A percentile compares a stretch with the other conserved stretches of the same genome.
Conservation (phyloP, 2,329 filamentous ascomycete species). For the Ophiocordyceps australis region DNA sequence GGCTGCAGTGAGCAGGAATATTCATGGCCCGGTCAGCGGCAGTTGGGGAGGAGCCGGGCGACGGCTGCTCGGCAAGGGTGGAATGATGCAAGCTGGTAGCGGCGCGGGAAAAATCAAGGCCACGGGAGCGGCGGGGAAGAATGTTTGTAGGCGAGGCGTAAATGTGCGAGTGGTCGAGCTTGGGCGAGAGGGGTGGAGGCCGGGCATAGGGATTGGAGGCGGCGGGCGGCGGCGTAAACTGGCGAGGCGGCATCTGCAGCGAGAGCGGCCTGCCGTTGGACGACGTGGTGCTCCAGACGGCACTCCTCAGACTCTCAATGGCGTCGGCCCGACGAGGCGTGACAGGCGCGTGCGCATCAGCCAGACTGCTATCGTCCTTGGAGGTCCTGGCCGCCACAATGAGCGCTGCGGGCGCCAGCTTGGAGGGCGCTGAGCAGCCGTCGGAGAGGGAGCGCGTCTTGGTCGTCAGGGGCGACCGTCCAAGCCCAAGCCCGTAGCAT, state of each 20-base stretch:
- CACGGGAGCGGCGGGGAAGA: conserved; percentile 72
- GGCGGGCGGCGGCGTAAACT: conserved; percentile 16
- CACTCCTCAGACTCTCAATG: too few species aligned
- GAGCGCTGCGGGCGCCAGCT: conserved; percentile 38
- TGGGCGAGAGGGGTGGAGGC: conserved; percentile 61
- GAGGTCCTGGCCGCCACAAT: conserved; percentile 36
- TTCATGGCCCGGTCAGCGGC: conserved; percentile 50
- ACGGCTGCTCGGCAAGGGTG: conserved; percentile 73
- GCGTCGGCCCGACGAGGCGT: conserved; percentile 56
- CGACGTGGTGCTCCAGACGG: too few species aligned
- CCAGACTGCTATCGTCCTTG: conserved; percentile 48
- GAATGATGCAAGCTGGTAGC: conserved; percentile 93
- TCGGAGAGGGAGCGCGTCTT: conserved; percentile 51
- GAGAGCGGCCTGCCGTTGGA: background rate
- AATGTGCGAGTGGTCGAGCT: conserved; percentile 66
- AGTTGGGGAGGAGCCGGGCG: conserved; percentile 79
- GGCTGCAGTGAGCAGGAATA: conserved; percentile 38
- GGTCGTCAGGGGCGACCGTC: conserved; percentile 19
- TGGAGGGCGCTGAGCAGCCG: conserved; percentile 34
- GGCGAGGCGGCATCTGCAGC: conserved; percentile 14
- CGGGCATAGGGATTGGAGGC: conserved; percentile 22
- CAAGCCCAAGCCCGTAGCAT: too few species aligned
- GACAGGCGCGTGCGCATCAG: conserved; percentile 27
- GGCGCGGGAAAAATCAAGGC: conserved; percentile 82
- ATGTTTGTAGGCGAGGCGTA: conserved; percentile 81